phyloP scores from a whole-genome alignment of 1,284 basidiomycete species.

The Clitocybe nebularis region DNA sequence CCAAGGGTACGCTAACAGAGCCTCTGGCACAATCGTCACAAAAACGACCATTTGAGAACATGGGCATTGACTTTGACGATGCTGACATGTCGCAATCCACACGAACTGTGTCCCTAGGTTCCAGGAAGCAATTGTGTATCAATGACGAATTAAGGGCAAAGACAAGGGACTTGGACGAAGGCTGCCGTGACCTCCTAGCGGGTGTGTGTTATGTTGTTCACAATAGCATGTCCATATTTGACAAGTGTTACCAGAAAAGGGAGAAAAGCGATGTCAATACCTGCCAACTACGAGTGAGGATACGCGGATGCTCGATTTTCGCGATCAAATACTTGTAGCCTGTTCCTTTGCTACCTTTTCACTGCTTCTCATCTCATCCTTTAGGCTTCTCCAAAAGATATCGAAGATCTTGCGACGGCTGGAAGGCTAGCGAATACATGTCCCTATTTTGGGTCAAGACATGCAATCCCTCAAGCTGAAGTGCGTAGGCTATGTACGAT shows the following conservation, averaged over 20 bases:
- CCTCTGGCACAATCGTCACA: constrained; percentile 9
- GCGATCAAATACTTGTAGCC: constrained; percentile 85
- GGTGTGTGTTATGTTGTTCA: constrained; percentile 41
- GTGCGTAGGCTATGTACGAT: constrained; percentile 35
- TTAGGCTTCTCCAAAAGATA: constrained; percentile 86
- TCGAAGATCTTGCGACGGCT: constrained; percentile 83
- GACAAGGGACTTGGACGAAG: constrained; percentile 85
- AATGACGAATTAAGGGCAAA: constrained; percentile 72
- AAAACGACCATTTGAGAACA: constrained; percentile 1
- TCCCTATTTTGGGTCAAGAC: constrained; percentile 90
- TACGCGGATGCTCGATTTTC: constrained; percentile 73
- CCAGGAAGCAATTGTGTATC: constrained; percentile 93
- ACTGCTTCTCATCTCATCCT: neutral
- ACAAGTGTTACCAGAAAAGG: constrained; percentile 42
- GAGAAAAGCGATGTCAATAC: constrained; percentile 70
- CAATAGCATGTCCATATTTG: constrained; percentile 2
- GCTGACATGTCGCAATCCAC: constrained; percentile 27
- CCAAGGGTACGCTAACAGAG: no score
- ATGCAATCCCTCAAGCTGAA: constrained; percentile 88
- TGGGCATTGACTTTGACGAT: constrained; percentile 23
- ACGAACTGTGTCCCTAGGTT: constrained; percentile 80
- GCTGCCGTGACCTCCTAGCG: constrained; percentile 83
- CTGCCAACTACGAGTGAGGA: constrained; percentile 80
- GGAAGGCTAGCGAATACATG: constrained; percentile 73
- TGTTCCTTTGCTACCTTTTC: constrained; percentile 9